A percentile compares a stretch with the other conserved stretches of the same genome.
Conservation (phyloP, 1,284 basidiomycete genomes). For the Mycena sp. region DNA sequence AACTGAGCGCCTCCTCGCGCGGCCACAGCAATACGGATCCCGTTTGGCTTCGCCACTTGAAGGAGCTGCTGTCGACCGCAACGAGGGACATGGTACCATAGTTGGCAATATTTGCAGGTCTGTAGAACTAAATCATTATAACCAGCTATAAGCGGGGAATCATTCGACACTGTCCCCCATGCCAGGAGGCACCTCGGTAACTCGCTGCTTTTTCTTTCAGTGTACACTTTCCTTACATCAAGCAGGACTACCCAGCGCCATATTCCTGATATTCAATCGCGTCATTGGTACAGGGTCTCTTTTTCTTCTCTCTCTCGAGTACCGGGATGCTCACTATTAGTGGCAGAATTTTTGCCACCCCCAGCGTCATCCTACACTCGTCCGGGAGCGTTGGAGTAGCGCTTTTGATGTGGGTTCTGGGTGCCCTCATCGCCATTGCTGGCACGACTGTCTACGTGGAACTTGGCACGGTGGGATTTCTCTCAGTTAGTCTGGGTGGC, state of each 20-base stretch:
- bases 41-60: conserved; percentile 20
- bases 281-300: conserved; percentile 79
- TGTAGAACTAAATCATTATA: not conserved
- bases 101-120: not conserved
- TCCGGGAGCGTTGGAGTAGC: conserved; percentile 73
- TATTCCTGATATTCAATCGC: conserved; percentile 66
- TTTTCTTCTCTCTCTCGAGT: not conserved
- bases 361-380: conserved; percentile 70
- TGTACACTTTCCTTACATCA: not conserved
- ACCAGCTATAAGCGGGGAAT: conserved; percentile 22
- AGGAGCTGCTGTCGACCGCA: conserved; percentile 25
- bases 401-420: conserved; percentile 76
- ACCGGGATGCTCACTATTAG: conserved; percentile 5
- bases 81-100: conserved; percentile 14
- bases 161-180: conserved; percentile 29
- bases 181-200: conserved; percentile 24
- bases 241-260: conserved; percentile 21
- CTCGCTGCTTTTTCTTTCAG: not conserved
- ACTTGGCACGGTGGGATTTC: conserved; percentile 65
- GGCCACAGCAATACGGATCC: conserved; percentile 10
- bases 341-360: conserved; percentile 75
- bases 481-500: not conserved
- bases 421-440: conserved; percentile 66
- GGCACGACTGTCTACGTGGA: conserved; percentile 79
- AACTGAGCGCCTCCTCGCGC: conserved; percentile 3